Conservation (phyloP, 2,329 filamentous ascomycete genomes). For the Xylariaceae sp. region DNA sequence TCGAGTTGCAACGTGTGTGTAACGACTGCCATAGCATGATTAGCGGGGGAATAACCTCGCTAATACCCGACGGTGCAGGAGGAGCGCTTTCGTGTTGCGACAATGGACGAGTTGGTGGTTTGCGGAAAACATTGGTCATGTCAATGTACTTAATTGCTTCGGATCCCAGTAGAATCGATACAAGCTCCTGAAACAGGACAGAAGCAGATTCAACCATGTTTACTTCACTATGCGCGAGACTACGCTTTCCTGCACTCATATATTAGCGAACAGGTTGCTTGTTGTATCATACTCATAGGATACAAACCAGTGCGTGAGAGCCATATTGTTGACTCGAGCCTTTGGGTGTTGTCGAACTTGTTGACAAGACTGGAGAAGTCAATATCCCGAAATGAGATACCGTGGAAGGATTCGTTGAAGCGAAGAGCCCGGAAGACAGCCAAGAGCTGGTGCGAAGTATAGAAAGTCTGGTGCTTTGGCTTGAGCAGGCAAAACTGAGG, state of each 20-base stretch:
- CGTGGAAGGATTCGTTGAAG: conserved; percentile 56
- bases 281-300: not conserved
- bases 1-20: conserved; percentile 45
- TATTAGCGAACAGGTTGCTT: conserved; percentile 19
- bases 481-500: conserved; percentile 52
- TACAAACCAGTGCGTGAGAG: conserved; percentile 47
- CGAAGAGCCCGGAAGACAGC: conserved; percentile 52
- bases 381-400: conserved; percentile 50
- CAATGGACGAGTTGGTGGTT: conserved; percentile 18
- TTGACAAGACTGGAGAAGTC: conserved; percentile 42
- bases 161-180: conserved; percentile 51
- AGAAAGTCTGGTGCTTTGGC: conserved; percentile 35
- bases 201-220: conserved; percentile 45
- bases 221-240: conserved; percentile 44
- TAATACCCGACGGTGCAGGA: conserved; percentile 16
- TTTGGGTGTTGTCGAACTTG: conserved; percentile 40
- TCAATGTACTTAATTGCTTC: conserved; percentile 52
- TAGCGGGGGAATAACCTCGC: conserved; percentile 45
- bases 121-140: conserved; percentile 40
- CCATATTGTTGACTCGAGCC: conserved; percentile 45
- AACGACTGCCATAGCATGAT: conserved; percentile 45
- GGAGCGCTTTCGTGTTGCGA: conserved; percentile 17
- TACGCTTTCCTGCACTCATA: conserved; percentile 30
- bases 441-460: conserved; percentile 49
- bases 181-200: conserved; percentile 51